Evolutionary conservation across 164 flowering plant species (phyloP), one percentile per base, ranked within the genome.

Genomic region (Cinnamomum chago): DNA sequence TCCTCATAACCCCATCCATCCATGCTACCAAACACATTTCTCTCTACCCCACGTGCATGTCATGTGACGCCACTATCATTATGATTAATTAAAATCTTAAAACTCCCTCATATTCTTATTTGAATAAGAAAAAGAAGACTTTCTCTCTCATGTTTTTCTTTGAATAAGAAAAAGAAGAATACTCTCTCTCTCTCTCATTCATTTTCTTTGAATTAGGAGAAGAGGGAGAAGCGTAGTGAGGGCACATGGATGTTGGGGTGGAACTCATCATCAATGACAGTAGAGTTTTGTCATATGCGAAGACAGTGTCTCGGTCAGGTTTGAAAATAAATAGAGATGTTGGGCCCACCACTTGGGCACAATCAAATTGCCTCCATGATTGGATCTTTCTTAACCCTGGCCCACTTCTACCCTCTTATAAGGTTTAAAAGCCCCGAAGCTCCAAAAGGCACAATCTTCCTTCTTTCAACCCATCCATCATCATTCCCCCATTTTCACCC

Each of bases 191-290:
- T 35, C 5, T 33, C 35, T 33, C 35, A 5, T 1, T 33, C 0
- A 40, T 7, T 40, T 40, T 40, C 47, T 55, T 55, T 55, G 60
- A 55, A 20, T 55, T 55, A 55, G 25, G 22, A 64, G 25, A 22
- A 22, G 25, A 64, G 22, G 12, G 67, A 64, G 47, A 64, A 64
- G 10, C 22, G 47, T 18, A 40, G 47, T 69, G 71, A 17, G n/a
- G 35, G 35, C 73, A 71, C 73, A 71, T 71, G 73, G 22, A 17
- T 5, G n/a, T 55, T 25, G 25, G 65, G 25, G 73, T 71, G 73
- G 73, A 71, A 64, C 73, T 71, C 64, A 71, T 71, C 62, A 71
- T 71, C 73, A 71, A 71, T 71, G 73, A 71, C 73, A 71, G 64
- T 65, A 27, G 55, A 71, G 64, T 71, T 71, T 71, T 71, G 73